Evolutionary conservation across 2,329 filamentous ascomycete genomes (phyloP), one percentile per base, ranked within the genome.

Genomic region (Sarocladium strictum): DNA sequence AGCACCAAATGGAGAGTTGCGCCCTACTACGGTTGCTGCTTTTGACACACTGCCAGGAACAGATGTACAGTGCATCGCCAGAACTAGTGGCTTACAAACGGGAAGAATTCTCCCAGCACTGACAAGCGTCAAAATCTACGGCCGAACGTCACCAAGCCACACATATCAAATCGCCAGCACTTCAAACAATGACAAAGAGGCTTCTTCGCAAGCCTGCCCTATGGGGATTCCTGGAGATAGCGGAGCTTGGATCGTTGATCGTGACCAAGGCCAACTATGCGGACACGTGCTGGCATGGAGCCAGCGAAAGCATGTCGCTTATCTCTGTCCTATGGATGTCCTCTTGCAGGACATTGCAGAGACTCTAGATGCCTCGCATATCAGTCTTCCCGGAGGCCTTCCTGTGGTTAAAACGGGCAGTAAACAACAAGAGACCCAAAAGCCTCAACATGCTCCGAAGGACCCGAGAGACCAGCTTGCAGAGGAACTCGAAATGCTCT

Each of bases 311-410:
- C 83, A 83, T 40, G 85, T 90, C 4, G 91, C 91, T 0, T 97
- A 96, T 67, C 94, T 97, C 58, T 94, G 90, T 58, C 93, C 93
- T 0, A 97, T 97, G 93, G 89, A 97, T 55, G 80, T 97, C 2
- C 73, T 96, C 12, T 77, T 97, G 11, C 81, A 87, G 26, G 93
- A 97, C 64, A 96, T 97, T 55, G 86, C 85, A 26, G 82, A 87
- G 58, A 91, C 87, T 0, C 74, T 97, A 0, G 81, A 85, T 21
- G 90, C 90, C 0, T 71, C 72, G 1, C 79, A 83, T 24, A 81
- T 96, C n/a, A 76, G 79, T 4, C 77, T 96, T 0, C 90, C 90
- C 0, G 86, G 84, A 0, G 82, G 79, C 0, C 70, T 76, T 40
- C 64, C 72, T 0, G 62, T 78, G 0, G 64, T 76, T 15, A 51